Evolutionary conservation across 441 rosid genomes (phyloP).

Genomic region (Erysimum pusillum): DNA sequence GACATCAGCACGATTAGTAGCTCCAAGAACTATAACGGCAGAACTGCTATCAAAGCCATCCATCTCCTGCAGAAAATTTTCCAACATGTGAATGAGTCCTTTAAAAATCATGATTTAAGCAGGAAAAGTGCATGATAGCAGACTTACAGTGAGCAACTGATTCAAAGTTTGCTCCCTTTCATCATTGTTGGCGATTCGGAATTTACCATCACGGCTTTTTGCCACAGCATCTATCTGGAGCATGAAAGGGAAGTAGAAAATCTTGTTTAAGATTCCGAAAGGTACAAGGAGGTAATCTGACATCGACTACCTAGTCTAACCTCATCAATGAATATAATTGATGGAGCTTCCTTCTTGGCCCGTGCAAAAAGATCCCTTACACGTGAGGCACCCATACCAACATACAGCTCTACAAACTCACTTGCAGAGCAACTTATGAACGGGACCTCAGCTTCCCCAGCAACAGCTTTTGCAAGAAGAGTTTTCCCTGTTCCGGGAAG

Average conservation of each 20-base stretch:
- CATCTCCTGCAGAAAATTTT: slow-evolving; percentile 78
- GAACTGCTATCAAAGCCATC: slow-evolving; percentile 98
- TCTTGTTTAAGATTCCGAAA: slow-evolving; percentile 18
- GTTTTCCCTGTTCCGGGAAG: slow-evolving; percentile 91
- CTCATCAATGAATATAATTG: slow-evolving; percentile 96
- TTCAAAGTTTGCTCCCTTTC: slow-evolving; percentile 99
- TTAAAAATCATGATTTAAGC: background rate
- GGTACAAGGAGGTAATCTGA: background rate
- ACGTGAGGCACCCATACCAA: slow-evolving; percentile 94
- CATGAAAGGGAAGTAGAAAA: slow-evolving; percentile 16
- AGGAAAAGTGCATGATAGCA: slow-evolving; percentile 27
- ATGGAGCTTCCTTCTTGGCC: slow-evolving; percentile 97
- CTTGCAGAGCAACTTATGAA: slow-evolving; percentile 98
- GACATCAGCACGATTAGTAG: slow-evolving; percentile 93
- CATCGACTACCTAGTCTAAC: slow-evolving; percentile 50
- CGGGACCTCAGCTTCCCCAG: slow-evolving; percentile 96
- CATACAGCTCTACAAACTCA: slow-evolving; percentile 94
- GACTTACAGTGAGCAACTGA: slow-evolving; percentile 88
- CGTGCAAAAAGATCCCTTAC: slow-evolving; percentile 95
- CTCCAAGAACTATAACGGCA: slow-evolving; percentile 56
- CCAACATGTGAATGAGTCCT: slow-evolving; percentile 29
- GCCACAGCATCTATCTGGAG: slow-evolving; percentile 97
- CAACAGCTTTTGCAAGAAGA: slow-evolving; percentile 95
- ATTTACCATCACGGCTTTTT: slow-evolving; percentile 94
- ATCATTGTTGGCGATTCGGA: slow-evolving; percentile 86